phyloP scores from a whole-genome alignment of 1,139 yeast species.

The Meyerozyma guilliermondii region DNA sequence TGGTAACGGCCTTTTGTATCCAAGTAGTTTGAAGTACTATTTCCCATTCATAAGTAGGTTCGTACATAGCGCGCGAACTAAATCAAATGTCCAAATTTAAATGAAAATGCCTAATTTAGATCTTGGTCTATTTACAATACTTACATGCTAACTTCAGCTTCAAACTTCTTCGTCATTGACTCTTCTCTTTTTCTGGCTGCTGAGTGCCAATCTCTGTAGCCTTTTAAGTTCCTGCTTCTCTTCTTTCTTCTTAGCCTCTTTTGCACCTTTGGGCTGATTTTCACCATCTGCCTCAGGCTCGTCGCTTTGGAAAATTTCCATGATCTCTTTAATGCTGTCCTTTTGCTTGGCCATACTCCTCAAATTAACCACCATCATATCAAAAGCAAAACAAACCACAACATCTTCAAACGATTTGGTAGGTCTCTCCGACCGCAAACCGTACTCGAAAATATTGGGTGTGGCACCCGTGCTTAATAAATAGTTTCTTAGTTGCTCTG shows the following conservation, averaged over 20 bases:
- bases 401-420: conserved; percentile 22
- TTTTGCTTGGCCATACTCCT: conserved; percentile 15
- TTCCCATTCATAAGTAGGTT: not conserved
- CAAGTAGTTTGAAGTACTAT: not conserved
- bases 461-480: conserved; percentile 3
- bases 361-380: conserved; percentile 31
- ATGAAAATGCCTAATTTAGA: no score
- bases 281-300: conserved; percentile 11
- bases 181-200: conserved; percentile 13
- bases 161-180: conserved; percentile 12
- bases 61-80: not conserved
- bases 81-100: not conserved
- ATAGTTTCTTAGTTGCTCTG: not conserved
- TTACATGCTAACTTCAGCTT: not conserved
- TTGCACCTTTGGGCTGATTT: conserved; percentile 15
- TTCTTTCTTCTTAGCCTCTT: conserved; percentile 18
- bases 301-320: conserved; percentile 12
- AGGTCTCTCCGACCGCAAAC: conserved; percentile 5
- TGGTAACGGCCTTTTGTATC: not conserved
- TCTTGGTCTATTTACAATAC: not conserved
- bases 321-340: conserved; percentile 10
- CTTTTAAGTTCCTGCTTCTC: conserved; percentile 36
- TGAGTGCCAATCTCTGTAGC: conserved; percentile 20
- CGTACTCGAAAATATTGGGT: conserved; percentile 25
- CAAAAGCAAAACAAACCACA: conserved; percentile 39